Evolutionary conservation across 1,139 yeast species (phyloP), one percentile per base, ranked within the genome.

Genomic region (Eremothecium cymbalariae): DNA sequence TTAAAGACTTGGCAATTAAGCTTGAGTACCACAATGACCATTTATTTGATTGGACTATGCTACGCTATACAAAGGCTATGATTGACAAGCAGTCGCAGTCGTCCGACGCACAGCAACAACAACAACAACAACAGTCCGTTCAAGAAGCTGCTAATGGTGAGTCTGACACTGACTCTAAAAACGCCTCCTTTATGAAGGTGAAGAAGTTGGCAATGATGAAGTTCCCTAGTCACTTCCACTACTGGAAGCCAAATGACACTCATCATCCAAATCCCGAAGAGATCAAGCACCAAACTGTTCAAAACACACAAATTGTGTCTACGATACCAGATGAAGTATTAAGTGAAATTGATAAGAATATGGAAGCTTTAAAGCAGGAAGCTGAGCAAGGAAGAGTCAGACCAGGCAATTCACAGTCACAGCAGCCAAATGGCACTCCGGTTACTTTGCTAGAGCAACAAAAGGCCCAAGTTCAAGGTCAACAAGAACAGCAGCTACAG

Each of bases 1-100:
- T 90, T 63, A 77, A 96, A 54, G 96, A 88, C 57, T 69, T 90
- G 55, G 85, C 86, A 59, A 71, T 84, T 47, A 77, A 93, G 45
- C 90, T 88, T 59, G 85, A 85, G 43, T 90, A 85, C 61, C 77
- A 83, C 49, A 90, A 88, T 60, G 98, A 90, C 62, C 90, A 86
- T 61, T 78, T 90, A 16, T 90, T 86, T 63, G 98, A 90, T 62
- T 90, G 98, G 98, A 88, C 97, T 21, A 74, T 88, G 54, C 80
- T 83, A 78, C 84, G 65, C 79, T 79, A 63, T 74, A 79, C 63
- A 74, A 78, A 61, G 68, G 77, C 47, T 55, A 65, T 56, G 55
- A 49, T 54, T 8, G 57, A 58, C 38, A 57, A 54, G 37, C 60
- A 53, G 31, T 51, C 46, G 28, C 54, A 48, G 13, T 23, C 25